These are phyloP conservation scores for Plasmodium yoelii DNA, from an alignment of 169 alveolate species.

Conservation along the genomic window DNA sequence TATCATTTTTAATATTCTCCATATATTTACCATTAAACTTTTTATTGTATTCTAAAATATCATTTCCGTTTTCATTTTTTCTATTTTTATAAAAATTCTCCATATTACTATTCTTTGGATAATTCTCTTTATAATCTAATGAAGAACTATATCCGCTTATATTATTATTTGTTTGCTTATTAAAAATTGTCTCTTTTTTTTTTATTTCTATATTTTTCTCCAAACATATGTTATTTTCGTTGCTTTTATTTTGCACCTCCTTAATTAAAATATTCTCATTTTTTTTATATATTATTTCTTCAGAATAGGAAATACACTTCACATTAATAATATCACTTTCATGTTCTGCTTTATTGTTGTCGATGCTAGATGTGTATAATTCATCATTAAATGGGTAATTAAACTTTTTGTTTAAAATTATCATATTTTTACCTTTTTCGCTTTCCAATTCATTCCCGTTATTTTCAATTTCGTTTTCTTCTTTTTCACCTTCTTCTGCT, in stretches of 20 bases:
- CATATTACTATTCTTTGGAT: not conserved
- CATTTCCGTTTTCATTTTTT: not conserved
- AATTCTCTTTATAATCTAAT: not conserved
- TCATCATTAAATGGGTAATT: conserved; percentile 20
- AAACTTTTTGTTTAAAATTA: conserved; percentile 1
- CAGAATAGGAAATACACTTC: not conserved
- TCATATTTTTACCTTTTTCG: not conserved
- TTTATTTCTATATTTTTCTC: not conserved
- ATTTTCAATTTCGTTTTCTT: not conserved
- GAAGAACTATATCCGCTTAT: not conserved
- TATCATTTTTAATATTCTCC: not conserved
- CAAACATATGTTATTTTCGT: not conserved
- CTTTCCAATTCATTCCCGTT: not conserved
- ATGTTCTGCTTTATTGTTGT: not conserved
- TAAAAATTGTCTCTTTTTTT: not conserved
- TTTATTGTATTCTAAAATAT: not conserved
- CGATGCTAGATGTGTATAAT: not conserved
- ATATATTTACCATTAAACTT: not conserved
- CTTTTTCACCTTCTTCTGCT: not conserved
- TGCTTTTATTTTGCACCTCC: not conserved
- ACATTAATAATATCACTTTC: not conserved
- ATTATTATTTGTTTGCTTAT: not conserved
- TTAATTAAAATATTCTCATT: not conserved
- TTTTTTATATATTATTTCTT: not conserved
- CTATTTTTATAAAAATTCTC: too few species aligned